Percentiles rank a stretch among this genome's conserved stretches.
Evolutionary conservation across 139 green algal genomes (phyloP).

Genomic region (Coelastrella sp.): DNA sequence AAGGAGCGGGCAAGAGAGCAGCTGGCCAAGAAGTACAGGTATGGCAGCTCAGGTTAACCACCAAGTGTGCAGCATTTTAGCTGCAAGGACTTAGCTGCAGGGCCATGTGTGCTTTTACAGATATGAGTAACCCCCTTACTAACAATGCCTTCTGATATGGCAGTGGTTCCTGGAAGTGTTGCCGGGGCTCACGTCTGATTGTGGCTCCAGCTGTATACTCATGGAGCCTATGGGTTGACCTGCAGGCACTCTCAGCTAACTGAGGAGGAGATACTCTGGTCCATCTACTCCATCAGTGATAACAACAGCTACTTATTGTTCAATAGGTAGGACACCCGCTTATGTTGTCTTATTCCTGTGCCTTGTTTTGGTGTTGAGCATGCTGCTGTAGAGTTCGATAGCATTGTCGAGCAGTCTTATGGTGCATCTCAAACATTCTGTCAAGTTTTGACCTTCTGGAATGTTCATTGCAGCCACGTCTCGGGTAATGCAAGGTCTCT

Average conservation of each 20-base stretch:
- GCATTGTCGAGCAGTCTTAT: no score
- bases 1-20: conserved; percentile 88
- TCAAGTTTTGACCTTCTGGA: no score
- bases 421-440: no score
- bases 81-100: no score
- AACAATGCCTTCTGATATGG: no score
- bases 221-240: not conserved
- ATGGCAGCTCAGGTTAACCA: no score
- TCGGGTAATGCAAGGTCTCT: no score
- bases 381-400: no score
- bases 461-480: no score
- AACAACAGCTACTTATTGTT: conserved; percentile 96
- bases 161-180: not conserved
- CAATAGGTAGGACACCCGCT: conserved; percentile 82
- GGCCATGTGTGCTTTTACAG: not conserved
- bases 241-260: conserved; percentile 35
- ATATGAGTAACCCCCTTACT: no score
- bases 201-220: not conserved
- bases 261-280: conserved; percentile 85
- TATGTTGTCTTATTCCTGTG: no score
- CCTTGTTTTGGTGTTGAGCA: not conserved
- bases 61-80: no score
- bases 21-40: conserved; percentile 78
- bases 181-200: not conserved
- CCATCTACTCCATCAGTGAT: conserved; percentile 92